Conservation (phyloP, 148 eudicot species). For the Talinum fruticosum region DNA sequence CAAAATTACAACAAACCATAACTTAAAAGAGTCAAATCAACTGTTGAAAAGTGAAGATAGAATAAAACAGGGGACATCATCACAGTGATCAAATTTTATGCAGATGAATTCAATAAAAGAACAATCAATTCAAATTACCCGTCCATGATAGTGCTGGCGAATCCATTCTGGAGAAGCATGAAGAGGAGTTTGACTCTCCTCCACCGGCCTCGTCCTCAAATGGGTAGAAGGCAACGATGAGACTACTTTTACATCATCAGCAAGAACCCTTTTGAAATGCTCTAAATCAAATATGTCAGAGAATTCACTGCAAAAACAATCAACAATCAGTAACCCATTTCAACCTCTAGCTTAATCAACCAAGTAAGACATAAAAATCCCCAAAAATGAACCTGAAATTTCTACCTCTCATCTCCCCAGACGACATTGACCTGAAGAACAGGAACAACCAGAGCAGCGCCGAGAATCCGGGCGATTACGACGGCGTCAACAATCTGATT, state of each 20-base stretch:
- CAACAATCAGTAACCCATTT: background rate
- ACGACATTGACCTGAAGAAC: constrained; percentile 83
- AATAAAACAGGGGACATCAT: background rate
- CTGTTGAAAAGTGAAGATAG: background rate
- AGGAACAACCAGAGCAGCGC: constrained; percentile 91
- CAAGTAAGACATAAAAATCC: background rate
- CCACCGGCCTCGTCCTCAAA: constrained; percentile 74
- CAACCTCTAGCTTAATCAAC: background rate
- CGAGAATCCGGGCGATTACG: constrained; percentile 86
- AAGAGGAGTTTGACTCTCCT: constrained; percentile 69
- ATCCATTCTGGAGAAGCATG: constrained; percentile 80
- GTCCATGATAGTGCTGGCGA: constrained; percentile 57
- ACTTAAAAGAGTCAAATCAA: background rate
- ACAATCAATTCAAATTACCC: constrained; percentile 34
- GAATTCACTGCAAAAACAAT: constrained; percentile 60
- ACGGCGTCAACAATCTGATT: constrained; percentile 99
- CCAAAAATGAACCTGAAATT: background rate
- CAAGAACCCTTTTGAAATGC: constrained; percentile 79
- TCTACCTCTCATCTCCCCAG: constrained; percentile 98
- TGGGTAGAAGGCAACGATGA: constrained; percentile 88
- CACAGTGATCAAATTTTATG: background rate
- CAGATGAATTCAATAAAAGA: no score
- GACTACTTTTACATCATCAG: constrained; percentile 69
- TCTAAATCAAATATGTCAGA: constrained; percentile 94
- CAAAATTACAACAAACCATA: constrained; percentile 16